Conservation (phyloP, 2,329 filamentous ascomycete species). For the Calonectria multiphialidica region DNA sequence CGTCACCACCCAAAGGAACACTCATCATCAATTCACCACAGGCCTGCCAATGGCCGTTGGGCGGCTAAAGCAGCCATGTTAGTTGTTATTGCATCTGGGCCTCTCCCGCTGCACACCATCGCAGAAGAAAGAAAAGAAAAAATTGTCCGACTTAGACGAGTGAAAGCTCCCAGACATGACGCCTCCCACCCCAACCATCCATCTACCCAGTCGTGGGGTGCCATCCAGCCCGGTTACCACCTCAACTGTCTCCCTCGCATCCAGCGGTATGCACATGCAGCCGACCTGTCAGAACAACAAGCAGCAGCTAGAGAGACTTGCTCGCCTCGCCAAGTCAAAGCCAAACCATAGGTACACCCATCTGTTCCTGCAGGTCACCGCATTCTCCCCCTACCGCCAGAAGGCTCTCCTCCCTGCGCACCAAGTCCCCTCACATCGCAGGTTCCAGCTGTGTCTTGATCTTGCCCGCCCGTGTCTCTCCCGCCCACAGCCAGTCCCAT, state of each 20-base stretch:
- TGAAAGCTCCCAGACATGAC: not conserved
- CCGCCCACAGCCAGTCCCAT: constrained; percentile 15
- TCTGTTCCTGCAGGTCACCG: constrained; percentile 18
- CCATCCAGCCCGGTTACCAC: constrained; percentile 9
- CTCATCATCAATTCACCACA: not conserved
- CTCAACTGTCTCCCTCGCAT: constrained; percentile 12
- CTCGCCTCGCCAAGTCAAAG: constrained; percentile 12
- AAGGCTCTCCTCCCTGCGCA: not conserved
- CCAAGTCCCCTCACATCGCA: constrained; percentile 13
- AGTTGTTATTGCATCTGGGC: not conserved
- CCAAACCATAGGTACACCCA: not conserved
- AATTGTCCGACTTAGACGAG: constrained; percentile 4
- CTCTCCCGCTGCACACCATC: constrained; percentile 7
- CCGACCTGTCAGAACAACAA: constrained; percentile 1
- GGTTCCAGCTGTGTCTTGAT: constrained; percentile 30
- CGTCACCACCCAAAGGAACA: constrained; percentile 30
- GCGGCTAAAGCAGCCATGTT: not conserved
- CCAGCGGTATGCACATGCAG: constrained; percentile 19
- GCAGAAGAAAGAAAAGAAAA: constrained; percentile 4
- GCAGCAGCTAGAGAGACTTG: not conserved
- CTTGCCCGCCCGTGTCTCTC: constrained; percentile 1
- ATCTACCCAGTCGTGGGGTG: constrained; percentile 13
- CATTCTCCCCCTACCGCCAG: constrained; percentile 8
- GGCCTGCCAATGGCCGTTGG: not conserved
- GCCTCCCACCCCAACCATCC: not conserved